Conservation (phyloP, 495 filamentous ascomycete species). For the Lichenothelia convexa region DNA sequence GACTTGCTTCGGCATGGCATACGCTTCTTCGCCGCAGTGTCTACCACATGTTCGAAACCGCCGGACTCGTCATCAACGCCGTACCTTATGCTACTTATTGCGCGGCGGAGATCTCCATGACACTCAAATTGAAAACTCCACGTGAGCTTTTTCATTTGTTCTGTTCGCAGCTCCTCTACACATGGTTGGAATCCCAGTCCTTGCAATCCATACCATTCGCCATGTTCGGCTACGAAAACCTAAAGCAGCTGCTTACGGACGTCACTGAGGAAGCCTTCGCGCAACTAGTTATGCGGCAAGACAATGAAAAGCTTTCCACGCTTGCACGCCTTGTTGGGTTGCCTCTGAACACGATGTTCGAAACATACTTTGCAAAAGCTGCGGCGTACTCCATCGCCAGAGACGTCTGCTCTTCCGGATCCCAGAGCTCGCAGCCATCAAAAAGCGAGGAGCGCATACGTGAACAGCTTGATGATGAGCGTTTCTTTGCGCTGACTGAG, state of each 20-base stretch:
- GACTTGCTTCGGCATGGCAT: slow-evolving; percentile 61
- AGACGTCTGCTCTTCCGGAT: slow-evolving; percentile 43
- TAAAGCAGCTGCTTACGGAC: slow-evolving; percentile 50
- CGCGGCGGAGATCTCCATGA: slow-evolving; percentile 41
- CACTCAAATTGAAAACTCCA: slow-evolving; percentile 42
- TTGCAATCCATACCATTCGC: slow-evolving; percentile 55
- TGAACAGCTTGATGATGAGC: slow-evolving; percentile 25
- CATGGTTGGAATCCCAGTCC: slow-evolving; percentile 50
- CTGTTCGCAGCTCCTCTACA: slow-evolving; percentile 79
- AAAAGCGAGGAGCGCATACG: slow-evolving; percentile 43
- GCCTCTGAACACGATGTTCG: slow-evolving; percentile 37
- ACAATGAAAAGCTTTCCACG: slow-evolving; percentile 39
- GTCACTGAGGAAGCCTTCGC: slow-evolving; percentile 66
- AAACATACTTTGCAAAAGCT: slow-evolving; percentile 56
- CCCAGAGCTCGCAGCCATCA: slow-evolving; percentile 28
- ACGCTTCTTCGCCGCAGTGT: slow-evolving; percentile 66
- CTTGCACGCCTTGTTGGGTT: slow-evolving; percentile 38
- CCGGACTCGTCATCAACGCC: slow-evolving; percentile 45
- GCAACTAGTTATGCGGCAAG: slow-evolving; percentile 68
- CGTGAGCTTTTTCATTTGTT: slow-evolving; percentile 70
- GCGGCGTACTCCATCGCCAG: slow-evolving; percentile 69
- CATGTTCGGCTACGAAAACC: slow-evolving; percentile 58
- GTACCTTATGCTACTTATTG: slow-evolving; percentile 52
- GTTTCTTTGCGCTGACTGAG: slow-evolving; percentile 40
- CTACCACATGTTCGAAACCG: slow-evolving; percentile 83